Conservation (phyloP, 2,329 filamentous ascomycete species). For the Apiospora phragmitis region DNA sequence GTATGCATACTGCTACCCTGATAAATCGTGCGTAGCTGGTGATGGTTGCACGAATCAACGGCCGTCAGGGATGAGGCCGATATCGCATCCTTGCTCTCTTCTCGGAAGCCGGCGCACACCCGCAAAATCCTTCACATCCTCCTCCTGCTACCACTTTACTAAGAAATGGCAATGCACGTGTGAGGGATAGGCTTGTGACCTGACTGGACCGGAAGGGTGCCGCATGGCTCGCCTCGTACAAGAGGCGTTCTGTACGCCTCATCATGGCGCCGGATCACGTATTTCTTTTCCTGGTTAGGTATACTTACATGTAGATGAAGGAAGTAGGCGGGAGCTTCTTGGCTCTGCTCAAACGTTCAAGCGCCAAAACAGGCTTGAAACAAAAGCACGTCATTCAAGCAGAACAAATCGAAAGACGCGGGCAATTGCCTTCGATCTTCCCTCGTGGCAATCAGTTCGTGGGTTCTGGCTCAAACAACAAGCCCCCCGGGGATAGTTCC, state of each 20-base stretch:
- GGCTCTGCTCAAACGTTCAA: not conserved
- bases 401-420: not conserved
- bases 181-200: not conserved
- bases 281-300: not conserved
- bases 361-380: not conserved
- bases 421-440: not conserved
- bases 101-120: not conserved
- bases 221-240: not conserved
- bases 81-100: slow-evolving; percentile 3
- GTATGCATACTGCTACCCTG: not conserved
- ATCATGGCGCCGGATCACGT: not conserved
- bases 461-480: not conserved
- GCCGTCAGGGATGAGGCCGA: slow-evolving; percentile 1
- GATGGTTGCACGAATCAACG: not conserved
- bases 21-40: not conserved
- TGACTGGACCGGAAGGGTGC: not conserved
- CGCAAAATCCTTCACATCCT: not conserved
- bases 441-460: not conserved
- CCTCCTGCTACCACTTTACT: not conserved
- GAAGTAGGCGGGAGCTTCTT: not conserved
- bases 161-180: not conserved
- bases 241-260: not conserved
- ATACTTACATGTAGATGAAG: not conserved
- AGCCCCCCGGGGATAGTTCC: not conserved
- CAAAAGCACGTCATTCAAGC: not conserved